Base-by-base conservation (phyloP, 2,329 filamentous ascomycete genomes). In the Juglanconis oblonga region DNA sequence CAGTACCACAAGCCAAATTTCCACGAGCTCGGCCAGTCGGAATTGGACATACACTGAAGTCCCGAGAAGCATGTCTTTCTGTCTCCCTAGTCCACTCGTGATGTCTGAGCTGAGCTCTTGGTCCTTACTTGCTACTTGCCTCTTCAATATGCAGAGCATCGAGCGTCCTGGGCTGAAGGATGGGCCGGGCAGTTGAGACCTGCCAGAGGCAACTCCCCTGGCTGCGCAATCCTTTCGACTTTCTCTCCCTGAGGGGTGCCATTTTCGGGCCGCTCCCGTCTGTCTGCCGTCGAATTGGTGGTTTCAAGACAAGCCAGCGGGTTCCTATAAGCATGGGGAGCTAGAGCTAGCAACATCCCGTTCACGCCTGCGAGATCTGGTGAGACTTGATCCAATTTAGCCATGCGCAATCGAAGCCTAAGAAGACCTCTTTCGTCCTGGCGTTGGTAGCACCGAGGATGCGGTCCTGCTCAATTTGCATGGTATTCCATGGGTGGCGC, bases 341-440 rank as follows among this genome's bases (percentile, higher is more conserved):
- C 24, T 32, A 40, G 47, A 40, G 45, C 44, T 17, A 44, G 24
- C 36, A 44, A 49, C 45, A 17, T 38, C 35, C 44, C 47, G 35
- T 42, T 51, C 44, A 36, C 38, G 51, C 50, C 49, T 57, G 57
- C 61, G 32, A 55, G 61, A 61, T 61, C 61, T 60, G 38, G 61
- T 62, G 58, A 61, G 51, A 62, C 57, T 36, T 48, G 57, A 59
- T 59, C 59, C 60, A 45, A 36, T 56, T 36, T 49, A 62, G 50
- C 59, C 58, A 62, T 57, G 58, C 57, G 58, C 40, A 45, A 62
- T 58, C 57, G 55, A 59, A 60, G 61, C 57, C 61, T 60, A 62
- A 62, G 53, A 59, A 55, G 42, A 44, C 57, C 50, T 38, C 33
- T 54, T 61, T 48, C 29, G 58, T 53, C 24, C 29, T 60, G 61